Evolutionary conservation across 805 yeast genomes (phyloP).

Genomic region (Monosporozyma aerobia): DNA sequence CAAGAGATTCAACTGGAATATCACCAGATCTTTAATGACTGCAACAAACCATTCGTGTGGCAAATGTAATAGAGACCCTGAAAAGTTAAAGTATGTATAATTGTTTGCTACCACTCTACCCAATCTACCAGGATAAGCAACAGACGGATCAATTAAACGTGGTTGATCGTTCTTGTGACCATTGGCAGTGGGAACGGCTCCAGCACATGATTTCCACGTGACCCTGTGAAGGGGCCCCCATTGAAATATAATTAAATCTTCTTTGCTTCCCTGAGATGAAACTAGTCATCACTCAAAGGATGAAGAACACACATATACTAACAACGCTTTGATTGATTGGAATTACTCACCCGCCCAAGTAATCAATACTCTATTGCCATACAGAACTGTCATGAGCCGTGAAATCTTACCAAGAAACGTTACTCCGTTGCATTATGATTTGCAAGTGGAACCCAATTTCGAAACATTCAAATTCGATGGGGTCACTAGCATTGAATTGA

Average conservation of each 20-base stretch:
- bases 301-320: not conserved
- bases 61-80: constrained; percentile 8
- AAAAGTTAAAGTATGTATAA: constrained; percentile 10
- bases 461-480: constrained; percentile 53
- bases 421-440: constrained; percentile 64
- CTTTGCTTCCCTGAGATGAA: not conserved
- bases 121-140: too few species aligned
- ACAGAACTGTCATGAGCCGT: constrained; percentile 23
- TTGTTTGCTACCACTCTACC: too few species aligned
- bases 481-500: constrained; percentile 43
- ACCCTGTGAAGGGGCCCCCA: not conserved
- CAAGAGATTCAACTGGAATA: not conserved
- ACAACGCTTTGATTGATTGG: not conserved
- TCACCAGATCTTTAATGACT: constrained; percentile 8
- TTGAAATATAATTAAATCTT: not conserved
- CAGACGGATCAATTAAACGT: not conserved
- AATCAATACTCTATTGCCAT: constrained; percentile 7
- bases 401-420: constrained; percentile 53
- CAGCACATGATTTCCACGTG: not conserved
- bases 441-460: constrained; percentile 56
- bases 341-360: not conserved
- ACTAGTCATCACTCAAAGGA: not conserved
- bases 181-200: not conserved
- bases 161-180: not conserved
- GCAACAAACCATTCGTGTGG: constrained; percentile 9